Conservation (phyloP, 371 early-diverging fungal species). For the Choanephora cucurbitarum region DNA sequence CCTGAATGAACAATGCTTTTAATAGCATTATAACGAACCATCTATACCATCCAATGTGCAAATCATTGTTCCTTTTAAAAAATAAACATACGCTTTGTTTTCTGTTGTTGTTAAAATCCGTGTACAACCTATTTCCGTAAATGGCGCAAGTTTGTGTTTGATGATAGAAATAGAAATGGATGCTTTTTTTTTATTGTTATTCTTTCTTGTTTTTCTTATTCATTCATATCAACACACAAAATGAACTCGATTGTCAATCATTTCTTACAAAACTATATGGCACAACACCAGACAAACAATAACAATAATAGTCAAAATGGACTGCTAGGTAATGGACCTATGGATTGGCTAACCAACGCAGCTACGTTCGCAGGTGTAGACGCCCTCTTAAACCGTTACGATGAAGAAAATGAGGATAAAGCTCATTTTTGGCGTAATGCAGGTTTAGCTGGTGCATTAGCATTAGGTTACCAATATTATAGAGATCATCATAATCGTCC, state of each 20-base stretch:
- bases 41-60: no score
- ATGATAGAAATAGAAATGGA: no score
- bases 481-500: conserved; percentile 16
- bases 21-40: no score
- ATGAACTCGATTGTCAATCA: conserved; percentile 13
- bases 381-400: conserved; percentile 17
- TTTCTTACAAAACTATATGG: conserved; percentile 15
- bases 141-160: no score
- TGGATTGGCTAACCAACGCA: conserved; percentile 24
- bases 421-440: conserved; percentile 27
- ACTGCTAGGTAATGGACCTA: conserved; percentile 9
- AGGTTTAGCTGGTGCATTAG: conserved; percentile 26
- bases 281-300: conserved; percentile 8
- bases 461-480: conserved; percentile 25
- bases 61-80: no score
- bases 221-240: background rate
- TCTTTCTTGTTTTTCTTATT: background rate
- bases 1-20: no score
- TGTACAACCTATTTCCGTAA: no score
- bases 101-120: no score
- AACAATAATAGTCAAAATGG: background rate
- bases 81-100: no score
- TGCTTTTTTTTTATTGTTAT: conserved; percentile 2
- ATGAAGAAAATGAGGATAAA: conserved; percentile 14
- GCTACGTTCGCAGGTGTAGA: conserved; percentile 24